phyloP scores from a whole-genome alignment of 1,139 yeast species.

The Saccharomyces hybrid region DNA sequence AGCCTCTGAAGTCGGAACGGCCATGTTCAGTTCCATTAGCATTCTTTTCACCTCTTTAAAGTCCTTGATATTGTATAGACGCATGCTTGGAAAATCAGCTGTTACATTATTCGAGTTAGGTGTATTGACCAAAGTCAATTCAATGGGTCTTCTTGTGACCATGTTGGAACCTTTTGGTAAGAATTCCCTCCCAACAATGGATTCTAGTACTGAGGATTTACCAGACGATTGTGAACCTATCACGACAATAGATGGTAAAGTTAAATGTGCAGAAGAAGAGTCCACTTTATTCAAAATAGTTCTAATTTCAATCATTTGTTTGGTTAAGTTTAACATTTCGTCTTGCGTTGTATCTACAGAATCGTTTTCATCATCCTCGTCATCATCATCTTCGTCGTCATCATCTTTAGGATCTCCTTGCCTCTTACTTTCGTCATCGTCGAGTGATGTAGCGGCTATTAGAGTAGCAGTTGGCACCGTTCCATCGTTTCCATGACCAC shows the following conservation, averaged over 20 bases:
- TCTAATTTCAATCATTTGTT: conserved; percentile 95
- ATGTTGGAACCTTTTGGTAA: conserved; percentile 90
- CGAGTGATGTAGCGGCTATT: conserved; percentile 33
- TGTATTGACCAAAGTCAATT: conserved; percentile 81
- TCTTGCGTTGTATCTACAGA: conserved; percentile 53
- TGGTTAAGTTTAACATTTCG: conserved; percentile 77
- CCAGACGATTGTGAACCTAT: conserved; percentile 98
- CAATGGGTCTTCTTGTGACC: conserved; percentile 95
- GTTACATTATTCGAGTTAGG: conserved; percentile 71
- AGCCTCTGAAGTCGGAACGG: conserved; percentile 80
- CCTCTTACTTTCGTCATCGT: conserved; percentile 22
- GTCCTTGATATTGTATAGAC: conserved; percentile 73
- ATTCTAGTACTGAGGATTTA: conserved; percentile 85
- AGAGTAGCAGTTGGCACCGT: conserved; percentile 34
- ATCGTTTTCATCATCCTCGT: conserved; percentile 35
- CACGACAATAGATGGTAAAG: conserved; percentile 90
- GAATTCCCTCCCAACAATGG: conserved; percentile 91
- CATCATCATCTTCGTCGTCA: conserved; percentile 37
- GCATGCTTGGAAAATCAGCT: conserved; percentile 91
- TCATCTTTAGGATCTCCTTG: conserved; percentile 30
- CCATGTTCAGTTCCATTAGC: conserved; percentile 78
- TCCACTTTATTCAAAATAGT: conserved; percentile 70
- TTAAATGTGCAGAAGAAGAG: conserved; percentile 62
- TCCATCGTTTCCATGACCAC: conserved; percentile 30
- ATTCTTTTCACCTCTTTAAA: conserved; percentile 82